Evolutionary conservation across 352 stramenopile species (phyloP), one percentile per base, ranked within the genome.

Genomic region (Elongisporangium undulatum): DNA sequence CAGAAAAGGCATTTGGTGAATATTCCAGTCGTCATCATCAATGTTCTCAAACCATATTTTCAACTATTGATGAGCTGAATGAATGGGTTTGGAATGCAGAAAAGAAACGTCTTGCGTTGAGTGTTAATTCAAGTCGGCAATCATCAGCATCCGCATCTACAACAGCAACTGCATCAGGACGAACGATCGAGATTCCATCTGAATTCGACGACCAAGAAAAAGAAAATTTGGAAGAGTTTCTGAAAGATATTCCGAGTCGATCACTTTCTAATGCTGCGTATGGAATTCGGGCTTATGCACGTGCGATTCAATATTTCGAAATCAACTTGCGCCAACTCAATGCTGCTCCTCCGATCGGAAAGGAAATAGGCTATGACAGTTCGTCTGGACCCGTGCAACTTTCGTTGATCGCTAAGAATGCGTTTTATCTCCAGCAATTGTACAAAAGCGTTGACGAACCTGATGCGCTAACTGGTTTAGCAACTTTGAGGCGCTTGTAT

Each of bases 61-160:
- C 85, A 12, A 91, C 82, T 2, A 82, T 96, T 19, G 87, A 96
- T 67, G 85, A 94, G 49, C 62, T 96, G 8, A 96, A 94, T 59
- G 85, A 96, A 15, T 96, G 87, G 87, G 74, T 96, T 16, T 95
- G 87, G 87, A 87, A 64, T 38, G 90, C 65, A 51, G 85, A 94
- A 55, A 92, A 94, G 55, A 95, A 93, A 59, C 68, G 80, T 15
- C 59, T 92, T 6, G 74, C 74, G 15, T 57, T 86, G 4, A 93
- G 82, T 61, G 71, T 55, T 50, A 85, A 73, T 56, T 63, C 74
- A 57, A 87, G 73, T 60, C 22, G 61, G 19, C 59, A 67, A 52
- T 55, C 41, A 17, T 59, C 51, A 10, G 62, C 45, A 10, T 68
- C 64, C 4, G 50, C 49, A 20, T 66, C 67, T 67, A 38, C 67